These are phyloP conservation scores for Gentiana macrophylla DNA, from an alignment of 257 asterid species.

Conservation along the genomic window DNA sequence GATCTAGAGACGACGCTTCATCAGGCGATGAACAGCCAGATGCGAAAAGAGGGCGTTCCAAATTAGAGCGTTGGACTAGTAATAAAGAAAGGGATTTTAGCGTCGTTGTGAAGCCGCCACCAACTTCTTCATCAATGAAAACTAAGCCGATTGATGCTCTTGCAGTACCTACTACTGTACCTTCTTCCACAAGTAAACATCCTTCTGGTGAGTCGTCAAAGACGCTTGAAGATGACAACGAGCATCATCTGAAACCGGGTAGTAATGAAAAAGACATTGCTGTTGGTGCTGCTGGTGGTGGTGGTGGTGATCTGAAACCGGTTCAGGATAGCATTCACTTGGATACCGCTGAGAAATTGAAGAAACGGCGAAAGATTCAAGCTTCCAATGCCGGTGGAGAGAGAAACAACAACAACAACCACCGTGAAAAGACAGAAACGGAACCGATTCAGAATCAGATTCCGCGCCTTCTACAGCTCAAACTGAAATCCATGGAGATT, in stretches of 20 bases:
- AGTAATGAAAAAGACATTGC: constrained; percentile 34
- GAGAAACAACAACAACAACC: constrained; percentile 36
- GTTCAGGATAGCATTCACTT: constrained; percentile 63
- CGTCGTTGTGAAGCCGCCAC: constrained; percentile 23
- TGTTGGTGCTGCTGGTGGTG: constrained; percentile 24
- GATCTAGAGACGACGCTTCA: constrained; percentile 39
- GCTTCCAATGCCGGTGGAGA: constrained; percentile 91
- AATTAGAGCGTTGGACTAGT: constrained; percentile 87
- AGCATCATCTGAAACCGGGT: constrained; percentile 28
- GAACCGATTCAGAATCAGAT: constrained; percentile 36
- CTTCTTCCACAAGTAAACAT: constrained; percentile 18
- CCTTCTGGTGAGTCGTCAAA: constrained; percentile 36
- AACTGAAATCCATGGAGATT: constrained; percentile 40
- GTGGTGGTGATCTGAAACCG: constrained; percentile 26
- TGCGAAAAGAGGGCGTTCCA: constrained; percentile 72
- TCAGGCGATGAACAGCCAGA: constrained; percentile 52
- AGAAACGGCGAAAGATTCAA: constrained; percentile 94
- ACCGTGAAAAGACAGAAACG: constrained; percentile 54
- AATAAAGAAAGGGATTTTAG: constrained; percentile 69
- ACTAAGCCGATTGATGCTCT: constrained; percentile 26
- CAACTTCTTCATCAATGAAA: constrained; percentile 38
- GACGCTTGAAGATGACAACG: constrained; percentile 34
- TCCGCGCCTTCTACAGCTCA: constrained; percentile 32
- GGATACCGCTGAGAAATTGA: constrained; percentile 88
- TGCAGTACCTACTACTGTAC: constrained; percentile 13